Percentiles rank a stretch among this genome's conserved stretches.
Conservation (phyloP, 2,329 filamentous ascomycete genomes). For the Epicoccum nigrum region DNA sequence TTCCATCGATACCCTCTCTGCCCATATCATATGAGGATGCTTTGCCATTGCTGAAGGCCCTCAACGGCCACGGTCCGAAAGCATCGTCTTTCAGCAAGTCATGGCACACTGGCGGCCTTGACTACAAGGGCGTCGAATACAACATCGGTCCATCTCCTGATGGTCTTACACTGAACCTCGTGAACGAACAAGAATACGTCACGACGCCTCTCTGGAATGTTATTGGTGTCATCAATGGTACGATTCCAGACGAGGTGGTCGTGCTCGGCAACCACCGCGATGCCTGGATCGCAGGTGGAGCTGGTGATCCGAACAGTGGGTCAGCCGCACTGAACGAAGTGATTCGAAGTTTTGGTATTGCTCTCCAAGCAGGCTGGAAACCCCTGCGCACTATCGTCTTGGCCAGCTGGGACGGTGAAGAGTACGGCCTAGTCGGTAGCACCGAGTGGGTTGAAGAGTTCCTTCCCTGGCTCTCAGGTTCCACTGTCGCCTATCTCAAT, state of each 20-base stretch:
- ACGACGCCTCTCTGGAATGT: conserved; percentile 69
- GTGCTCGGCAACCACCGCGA: conserved; percentile 92
- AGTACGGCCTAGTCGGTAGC: conserved; percentile 84
- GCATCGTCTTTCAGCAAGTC: conserved; percentile 73
- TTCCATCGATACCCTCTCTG: conserved; percentile 85
- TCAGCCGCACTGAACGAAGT: conserved; percentile 81
- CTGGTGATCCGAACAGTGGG: conserved; percentile 81
- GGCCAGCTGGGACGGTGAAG: conserved; percentile 71
- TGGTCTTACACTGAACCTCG: conserved; percentile 60
- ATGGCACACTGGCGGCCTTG: conserved; percentile 76
- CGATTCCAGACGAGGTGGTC: conserved; percentile 81
- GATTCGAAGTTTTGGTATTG: conserved; percentile 74
- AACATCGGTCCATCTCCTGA: conserved; percentile 83
- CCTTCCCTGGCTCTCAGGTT: conserved; percentile 75
- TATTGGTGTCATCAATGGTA: conserved; percentile 90
- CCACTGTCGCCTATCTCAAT: conserved; percentile 83
- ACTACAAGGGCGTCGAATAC: conserved; percentile 82
- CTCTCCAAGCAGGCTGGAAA: conserved; percentile 77
- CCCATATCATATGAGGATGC: conserved; percentile 90
- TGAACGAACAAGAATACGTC: conserved; percentile 58
- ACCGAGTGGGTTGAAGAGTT: conserved; percentile 96
- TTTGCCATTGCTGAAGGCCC: conserved; percentile 81
- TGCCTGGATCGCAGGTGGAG: conserved; percentile 86
- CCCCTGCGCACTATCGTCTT: conserved; percentile 90
- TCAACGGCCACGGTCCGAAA: conserved; percentile 86